These are phyloP conservation scores for Hanseniaspora taiwanica DNA, from an alignment of 805 yeast species.

Conservation along the genomic window DNA sequence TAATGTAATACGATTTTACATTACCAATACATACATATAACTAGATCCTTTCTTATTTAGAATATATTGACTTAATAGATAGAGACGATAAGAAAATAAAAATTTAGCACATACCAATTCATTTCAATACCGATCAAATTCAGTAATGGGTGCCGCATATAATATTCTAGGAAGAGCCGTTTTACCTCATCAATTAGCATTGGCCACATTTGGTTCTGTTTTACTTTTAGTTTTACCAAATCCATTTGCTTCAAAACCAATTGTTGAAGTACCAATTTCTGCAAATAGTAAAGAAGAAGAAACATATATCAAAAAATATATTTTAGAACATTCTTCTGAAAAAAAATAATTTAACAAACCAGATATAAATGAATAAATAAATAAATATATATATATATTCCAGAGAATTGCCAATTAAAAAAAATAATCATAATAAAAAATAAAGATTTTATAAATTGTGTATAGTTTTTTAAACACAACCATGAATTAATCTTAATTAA, in stretches of 20 bases:
- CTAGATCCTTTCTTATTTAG: no score
- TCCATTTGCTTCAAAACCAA: background rate
- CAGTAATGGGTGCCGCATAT: background rate
- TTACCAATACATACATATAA: no score
- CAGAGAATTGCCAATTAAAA: background rate
- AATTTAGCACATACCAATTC: background rate
- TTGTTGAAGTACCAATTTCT: background rate
- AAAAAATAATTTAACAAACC: background rate
- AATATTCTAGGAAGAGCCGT: background rate
- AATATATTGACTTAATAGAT: no score
- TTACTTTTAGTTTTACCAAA: background rate
- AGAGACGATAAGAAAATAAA: background rate
- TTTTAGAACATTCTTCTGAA: background rate
- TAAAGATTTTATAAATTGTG: no score
- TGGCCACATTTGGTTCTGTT: background rate
- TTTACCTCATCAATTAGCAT: background rate
- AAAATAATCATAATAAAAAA: no score
- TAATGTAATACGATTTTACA: no score
- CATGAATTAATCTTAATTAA: no score
- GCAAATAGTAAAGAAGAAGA: constrained; percentile 1
- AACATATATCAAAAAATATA: background rate
- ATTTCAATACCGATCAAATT: background rate
- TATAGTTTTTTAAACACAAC: no score
- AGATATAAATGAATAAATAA: background rate
- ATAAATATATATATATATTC: background rate